Evolutionary conservation across 257 asterid genomes (phyloP), one percentile per base, ranked within the genome.

Genomic region (Petunia axillaris): DNA sequence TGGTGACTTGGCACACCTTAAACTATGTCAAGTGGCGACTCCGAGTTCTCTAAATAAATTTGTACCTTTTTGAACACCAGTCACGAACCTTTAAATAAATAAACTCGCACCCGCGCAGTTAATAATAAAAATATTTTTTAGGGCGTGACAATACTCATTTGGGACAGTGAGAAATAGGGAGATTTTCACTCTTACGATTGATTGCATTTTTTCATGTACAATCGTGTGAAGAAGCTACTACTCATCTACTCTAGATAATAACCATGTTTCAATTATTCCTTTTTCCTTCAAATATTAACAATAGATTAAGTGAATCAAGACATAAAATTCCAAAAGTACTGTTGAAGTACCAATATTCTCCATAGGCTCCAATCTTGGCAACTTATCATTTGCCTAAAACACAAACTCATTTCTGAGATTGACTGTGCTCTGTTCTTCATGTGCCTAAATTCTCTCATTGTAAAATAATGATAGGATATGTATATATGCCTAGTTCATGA

Each of bases 321-420:
- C 70, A 63, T 63, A 39, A 63, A 70, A 68, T 81, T 81, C 87
- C 85, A 82, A 1, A 84, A 75, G 9, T 77, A 38, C 15, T 50
- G 46, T 3, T 41, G 80, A 66, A 10, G 40, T 3, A 3, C 8
- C 62, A 59, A 73, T 68, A 40, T 82, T 78, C 44, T 80, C 83
- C 58, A 40, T 52, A 1, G 85, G 58, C 40, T 68, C 82, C 79
- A 84, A 44, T 52, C 70, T 80, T 2, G 87, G 64, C 50, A 52
- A 46, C 54, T 65, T 59, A 25, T 79, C 75, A 8, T 54, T 70
- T 25, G 10, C 64, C 55, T 53, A 82, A 62, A 89, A 83, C 57
- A 79, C 54, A 41, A 85, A 82, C 40, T 60, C 57, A 1, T 64
- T 78, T 8, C 75, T 46, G 25, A 46, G n/a, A 77, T 43, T 36